Evolutionary conservation across 2,329 filamentous ascomycete species (phyloP).

Genomic region (Monilinia vaccinii-corymbosi): DNA sequence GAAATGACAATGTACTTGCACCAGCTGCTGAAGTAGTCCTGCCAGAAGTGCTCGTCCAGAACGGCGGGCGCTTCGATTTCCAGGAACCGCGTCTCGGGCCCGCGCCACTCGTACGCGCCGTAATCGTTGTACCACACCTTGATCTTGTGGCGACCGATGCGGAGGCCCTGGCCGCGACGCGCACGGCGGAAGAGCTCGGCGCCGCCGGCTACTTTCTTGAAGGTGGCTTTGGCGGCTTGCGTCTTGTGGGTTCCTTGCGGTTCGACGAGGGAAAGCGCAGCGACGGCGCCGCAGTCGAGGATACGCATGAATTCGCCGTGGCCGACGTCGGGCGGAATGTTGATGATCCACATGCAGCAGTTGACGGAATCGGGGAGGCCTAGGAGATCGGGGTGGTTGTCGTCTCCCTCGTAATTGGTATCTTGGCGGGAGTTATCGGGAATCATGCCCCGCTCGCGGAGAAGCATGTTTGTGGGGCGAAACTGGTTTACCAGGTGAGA

Average conservation of each 20-base stretch:
- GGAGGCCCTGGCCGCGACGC: background rate
- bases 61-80: background rate
- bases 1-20: constrained; percentile 1
- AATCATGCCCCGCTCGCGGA: background rate
- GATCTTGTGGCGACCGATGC: background rate
- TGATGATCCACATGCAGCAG: constrained; percentile 19
- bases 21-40: background rate
- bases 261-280: background rate
- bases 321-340: constrained; percentile 11
- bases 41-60: background rate
- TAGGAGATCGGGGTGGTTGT: constrained; percentile 2
- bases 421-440: background rate
- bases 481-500: background rate
- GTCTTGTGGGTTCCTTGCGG: background rate
- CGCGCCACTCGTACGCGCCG: constrained; percentile 1
- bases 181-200: background rate
- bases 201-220: background rate
- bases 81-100: background rate
- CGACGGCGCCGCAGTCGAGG: background rate
- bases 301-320: constrained; percentile 10
- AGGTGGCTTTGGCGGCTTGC: constrained; percentile 1
- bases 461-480: constrained; percentile 5
- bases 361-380: constrained; percentile 15
- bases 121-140: constrained; percentile 9
- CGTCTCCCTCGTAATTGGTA: constrained; percentile 2